Base-by-base conservation (phyloP, 495 filamentous ascomycete species). In the Stereocaulon alpinum region DNA sequence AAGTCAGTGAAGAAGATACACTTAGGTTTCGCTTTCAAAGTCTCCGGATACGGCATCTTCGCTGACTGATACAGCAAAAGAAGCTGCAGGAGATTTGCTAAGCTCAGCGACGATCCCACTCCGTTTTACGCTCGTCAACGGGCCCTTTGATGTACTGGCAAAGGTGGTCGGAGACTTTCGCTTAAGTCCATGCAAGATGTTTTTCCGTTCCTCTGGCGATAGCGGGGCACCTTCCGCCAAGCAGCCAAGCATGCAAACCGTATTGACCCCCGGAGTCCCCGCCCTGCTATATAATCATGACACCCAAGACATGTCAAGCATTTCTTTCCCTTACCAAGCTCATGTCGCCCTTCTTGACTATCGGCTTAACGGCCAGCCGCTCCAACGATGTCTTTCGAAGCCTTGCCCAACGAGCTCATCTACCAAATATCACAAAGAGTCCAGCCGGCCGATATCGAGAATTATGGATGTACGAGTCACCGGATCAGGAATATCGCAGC, bases 1-100 rank as follows among this genome's bases (percentile, higher is more conserved):
- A 97, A 97, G 72, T 97, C 92, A 43, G 91, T 92, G 76, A 96
- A 97, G 77, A 97, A 95, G 72, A 97, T 93, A 76, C 85, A 84
- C 70, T 89, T 86, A 37, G 87, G 86, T 64, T 80, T 79, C 17
- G 82, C 86, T 63, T 77, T 74, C 72, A 91, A 54, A 2, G 67
- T 66, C 41, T 63, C 54, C 41, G 67, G 67, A 50, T 64, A 69
- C 20, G 67, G 67, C 67, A 69, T 69, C 22, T 6, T 62, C 53
- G 34, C 18, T 29, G 5, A 24, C 30, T n/a, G 6, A 17, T 22
- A 55, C 18, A 22, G 9, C 29, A 40, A 2, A 40, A 29, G 34
- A n/a, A 43, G 12, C 2, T 24, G 20, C 17, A 29, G 24, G 17
- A 6, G 6, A 7, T 15, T 17, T 41, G 52, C 18, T 2, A n/a